Evolutionary conservation across 441 rosid species (phyloP).

Genomic region (Omphalea diandra): DNA sequence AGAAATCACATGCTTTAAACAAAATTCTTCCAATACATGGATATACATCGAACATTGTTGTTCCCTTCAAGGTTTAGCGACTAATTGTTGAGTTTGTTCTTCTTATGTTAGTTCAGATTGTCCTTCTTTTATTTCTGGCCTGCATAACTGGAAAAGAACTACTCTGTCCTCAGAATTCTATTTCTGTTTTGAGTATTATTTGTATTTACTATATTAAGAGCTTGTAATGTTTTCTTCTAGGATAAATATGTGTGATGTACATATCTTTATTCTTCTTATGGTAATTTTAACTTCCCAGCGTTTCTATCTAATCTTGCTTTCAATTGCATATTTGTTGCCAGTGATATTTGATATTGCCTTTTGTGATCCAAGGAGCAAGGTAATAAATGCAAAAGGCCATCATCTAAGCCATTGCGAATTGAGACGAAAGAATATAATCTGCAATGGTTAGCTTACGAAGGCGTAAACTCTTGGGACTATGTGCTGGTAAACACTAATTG

Average conservation of each 20-base stretch:
- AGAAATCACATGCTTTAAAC: neutral
- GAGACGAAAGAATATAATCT: slow-evolving; percentile 26
- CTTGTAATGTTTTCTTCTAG: neutral
- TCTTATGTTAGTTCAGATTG: neutral
- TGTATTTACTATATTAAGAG: neutral
- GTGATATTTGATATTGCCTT: slow-evolving; percentile 10
- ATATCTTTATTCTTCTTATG: neutral
- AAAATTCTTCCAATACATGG: neutral
- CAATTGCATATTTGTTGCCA: slow-evolving; percentile 6
- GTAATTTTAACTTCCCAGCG: neutral
- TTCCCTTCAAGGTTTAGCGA: neutral
- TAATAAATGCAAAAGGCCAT: slow-evolving; percentile 23
- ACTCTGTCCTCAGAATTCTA: neutral
- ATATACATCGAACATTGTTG: neutral
- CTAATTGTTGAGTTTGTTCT: neutral
- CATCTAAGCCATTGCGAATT: slow-evolving; percentile 19
- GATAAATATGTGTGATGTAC: neutral
- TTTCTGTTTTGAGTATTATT: neutral
- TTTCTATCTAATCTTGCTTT: slow-evolving; percentile 17
- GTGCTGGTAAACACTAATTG: slow-evolving; percentile 62
- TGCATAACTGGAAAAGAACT: neutral
- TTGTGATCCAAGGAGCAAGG: slow-evolving; percentile 24
- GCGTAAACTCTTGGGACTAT: slow-evolving; percentile 86
- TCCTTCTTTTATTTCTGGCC: neutral
- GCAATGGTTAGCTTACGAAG: slow-evolving; percentile 94